Evolutionary conservation across 2,329 filamentous ascomycete genomes (phyloP).

Genomic region (Talaromyces piceae): DNA sequence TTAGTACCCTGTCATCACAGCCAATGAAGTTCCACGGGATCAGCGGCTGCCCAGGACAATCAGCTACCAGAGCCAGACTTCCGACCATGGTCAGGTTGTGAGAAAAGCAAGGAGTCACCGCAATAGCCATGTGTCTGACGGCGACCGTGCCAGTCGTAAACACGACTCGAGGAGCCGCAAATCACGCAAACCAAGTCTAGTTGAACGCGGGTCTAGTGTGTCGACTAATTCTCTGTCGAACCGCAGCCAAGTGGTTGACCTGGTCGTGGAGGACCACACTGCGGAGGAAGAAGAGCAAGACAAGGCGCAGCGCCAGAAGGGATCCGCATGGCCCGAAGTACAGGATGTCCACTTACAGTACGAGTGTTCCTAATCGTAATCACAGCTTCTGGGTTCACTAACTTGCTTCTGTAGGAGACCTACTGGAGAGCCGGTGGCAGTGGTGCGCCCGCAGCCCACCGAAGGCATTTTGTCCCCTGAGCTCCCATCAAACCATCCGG

Average conservation of each 20-base stretch:
- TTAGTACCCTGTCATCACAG: constrained; percentile 90
- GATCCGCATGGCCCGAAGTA: constrained; percentile 52
- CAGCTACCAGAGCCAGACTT: constrained; percentile 41
- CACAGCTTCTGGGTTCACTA: constrained; percentile 10
- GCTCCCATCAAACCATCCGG: constrained; percentile 1
- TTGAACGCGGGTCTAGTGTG: constrained; percentile 25
- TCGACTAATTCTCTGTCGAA: constrained; percentile 49
- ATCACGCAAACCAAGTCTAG: constrained; percentile 16
- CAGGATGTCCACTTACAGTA: constrained; percentile 27
- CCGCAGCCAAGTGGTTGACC: constrained; percentile 57
- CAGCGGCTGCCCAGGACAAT: constrained; percentile 52
- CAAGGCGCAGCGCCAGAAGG: constrained; percentile 55
- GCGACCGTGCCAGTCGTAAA: constrained; percentile 19
- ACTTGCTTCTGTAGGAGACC: constrained; percentile 22
- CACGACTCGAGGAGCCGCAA: constrained; percentile 28
- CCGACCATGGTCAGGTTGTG: constrained; percentile 20
- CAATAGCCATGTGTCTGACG: constrained; percentile 23
- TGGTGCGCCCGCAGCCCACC: constrained; percentile 7
- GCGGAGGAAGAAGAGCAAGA: constrained; percentile 57
- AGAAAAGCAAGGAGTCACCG: constrained; percentile 33
- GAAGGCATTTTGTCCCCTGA: constrained; percentile 4
- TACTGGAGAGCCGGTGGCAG: constrained; percentile 24
- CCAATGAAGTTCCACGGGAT: constrained; percentile 64
- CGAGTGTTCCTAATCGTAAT: constrained; percentile 12
- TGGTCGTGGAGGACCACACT: constrained; percentile 57